phyloP scores from a whole-genome alignment of 768 basidiomycete genomes.

The Termitomyces titanicus region DNA sequence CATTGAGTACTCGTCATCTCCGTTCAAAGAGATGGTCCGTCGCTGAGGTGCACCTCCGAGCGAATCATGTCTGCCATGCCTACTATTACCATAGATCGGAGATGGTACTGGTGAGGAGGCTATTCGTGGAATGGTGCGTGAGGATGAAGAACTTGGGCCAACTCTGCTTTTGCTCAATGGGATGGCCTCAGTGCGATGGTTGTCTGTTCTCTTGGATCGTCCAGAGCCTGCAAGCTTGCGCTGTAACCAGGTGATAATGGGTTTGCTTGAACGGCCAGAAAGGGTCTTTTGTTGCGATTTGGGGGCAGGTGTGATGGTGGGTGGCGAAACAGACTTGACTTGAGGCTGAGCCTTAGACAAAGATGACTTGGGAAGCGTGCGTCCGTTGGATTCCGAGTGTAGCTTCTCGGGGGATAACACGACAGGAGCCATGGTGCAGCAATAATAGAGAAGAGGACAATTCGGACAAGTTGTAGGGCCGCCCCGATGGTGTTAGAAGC shows the following conservation, averaged over 20 bases:
- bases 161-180: constrained; percentile 29
- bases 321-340: constrained; percentile 10
- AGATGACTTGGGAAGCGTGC: constrained; percentile 14
- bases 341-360: constrained; percentile 19
- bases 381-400: constrained; percentile 14
- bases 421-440: constrained; percentile 4
- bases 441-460: not conserved
- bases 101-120: constrained; percentile 42
- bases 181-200: constrained; percentile 27
- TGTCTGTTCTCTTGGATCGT: constrained; percentile 48
- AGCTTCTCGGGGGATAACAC: constrained; percentile 4
- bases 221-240: constrained; percentile 76
- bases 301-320: constrained; percentile 12
- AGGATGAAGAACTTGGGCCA: constrained; percentile 19
- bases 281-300: constrained; percentile 57
- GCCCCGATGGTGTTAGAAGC: too few relatives aligned
- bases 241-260: constrained; percentile 88
- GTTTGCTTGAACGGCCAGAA: constrained; percentile 71
- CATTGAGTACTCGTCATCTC: constrained; percentile 42
- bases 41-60: constrained; percentile 30
- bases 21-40: constrained; percentile 65
- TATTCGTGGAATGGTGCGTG: constrained; percentile 36
- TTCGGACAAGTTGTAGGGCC: not conserved
- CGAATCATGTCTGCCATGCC: constrained; percentile 30
- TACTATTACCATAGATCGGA: constrained; percentile 19